A percentile compares a stretch with the other conserved stretches of the same genome.
Evolutionary conservation across 108 stramenopile genomes (phyloP).

Genomic region (Cyclotella baltica): DNA sequence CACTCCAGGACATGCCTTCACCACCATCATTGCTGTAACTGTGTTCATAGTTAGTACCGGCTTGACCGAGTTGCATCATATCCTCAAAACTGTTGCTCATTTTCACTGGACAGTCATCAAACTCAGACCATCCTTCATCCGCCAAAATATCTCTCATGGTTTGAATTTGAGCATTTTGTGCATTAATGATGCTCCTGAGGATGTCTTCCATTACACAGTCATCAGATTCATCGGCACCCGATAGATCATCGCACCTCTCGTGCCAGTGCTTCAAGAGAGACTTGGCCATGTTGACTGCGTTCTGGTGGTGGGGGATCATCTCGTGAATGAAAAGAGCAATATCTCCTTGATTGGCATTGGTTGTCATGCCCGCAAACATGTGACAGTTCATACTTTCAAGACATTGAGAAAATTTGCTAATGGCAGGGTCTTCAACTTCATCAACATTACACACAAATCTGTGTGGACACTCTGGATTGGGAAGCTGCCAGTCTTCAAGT

Average conservation of each 20-base stretch:
- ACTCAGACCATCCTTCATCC: slow-evolving; percentile 37
- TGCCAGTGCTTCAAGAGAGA: slow-evolving; percentile 57
- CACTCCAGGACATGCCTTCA: background rate
- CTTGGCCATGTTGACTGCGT: slow-evolving; percentile 96
- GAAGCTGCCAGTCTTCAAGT: too few relatives aligned
- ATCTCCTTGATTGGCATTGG: too few relatives aligned
- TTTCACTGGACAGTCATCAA: slow-evolving; percentile 54
- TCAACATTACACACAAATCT: too few relatives aligned
- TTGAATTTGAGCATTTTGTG: slow-evolving; percentile 87
- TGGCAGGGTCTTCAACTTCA: too few relatives aligned
- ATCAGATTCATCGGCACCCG: slow-evolving; percentile 25
- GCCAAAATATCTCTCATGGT: slow-evolving; percentile 71
- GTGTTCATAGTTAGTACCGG: slow-evolving; percentile 21
- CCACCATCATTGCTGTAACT: background rate
- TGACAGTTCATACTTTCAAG: too few relatives aligned
- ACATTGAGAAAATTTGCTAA: too few relatives aligned
- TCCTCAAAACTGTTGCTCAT: slow-evolving; percentile 18
- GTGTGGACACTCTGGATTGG: too few relatives aligned
- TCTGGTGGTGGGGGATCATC: too few relatives aligned
- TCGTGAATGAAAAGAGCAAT: too few relatives aligned
- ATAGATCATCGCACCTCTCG: slow-evolving; percentile 53
- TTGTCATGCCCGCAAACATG: too few relatives aligned
- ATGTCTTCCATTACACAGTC: slow-evolving; percentile 65
- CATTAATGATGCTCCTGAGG: slow-evolving; percentile 69
- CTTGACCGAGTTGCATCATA: background rate